phyloP scores from a whole-genome alignment of 768 basidiomycete species.

The Lactarius indigo region DNA sequence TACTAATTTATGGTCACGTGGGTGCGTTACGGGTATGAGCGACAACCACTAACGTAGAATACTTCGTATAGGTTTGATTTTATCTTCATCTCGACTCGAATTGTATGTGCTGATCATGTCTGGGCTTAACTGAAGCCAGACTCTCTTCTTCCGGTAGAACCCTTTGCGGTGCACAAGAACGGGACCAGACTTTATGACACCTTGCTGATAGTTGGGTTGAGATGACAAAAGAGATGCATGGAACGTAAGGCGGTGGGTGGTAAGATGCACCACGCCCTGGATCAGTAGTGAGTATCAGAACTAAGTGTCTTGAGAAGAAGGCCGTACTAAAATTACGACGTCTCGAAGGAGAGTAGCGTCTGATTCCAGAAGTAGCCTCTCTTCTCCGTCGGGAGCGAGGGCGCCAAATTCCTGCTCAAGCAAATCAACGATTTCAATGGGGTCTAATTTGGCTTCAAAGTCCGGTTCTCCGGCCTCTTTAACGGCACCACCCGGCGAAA shows the following conservation, averaged over 20 bases:
- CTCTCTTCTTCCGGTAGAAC: constrained; percentile 43
- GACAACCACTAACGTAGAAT: constrained; percentile 43
- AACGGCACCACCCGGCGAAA: not conserved
- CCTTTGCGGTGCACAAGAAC: constrained; percentile 46
- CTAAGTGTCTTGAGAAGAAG: constrained; percentile 11
- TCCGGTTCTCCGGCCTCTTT: not conserved
- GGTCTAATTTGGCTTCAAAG: constrained; percentile 35
- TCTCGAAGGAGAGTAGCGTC: constrained; percentile 50
- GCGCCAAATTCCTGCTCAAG: constrained; percentile 57
- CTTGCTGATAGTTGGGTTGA: constrained; percentile 33
- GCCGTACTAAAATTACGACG: constrained; percentile 44
- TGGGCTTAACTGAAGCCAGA: constrained; percentile 60
- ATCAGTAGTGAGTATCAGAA: constrained; percentile 8
- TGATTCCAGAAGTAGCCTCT: constrained; percentile 50
- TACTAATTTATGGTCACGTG: constrained; percentile 37
- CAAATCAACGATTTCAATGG: constrained; percentile 46
- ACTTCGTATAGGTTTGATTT: constrained; percentile 48
- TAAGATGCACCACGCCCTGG: constrained; percentile 58
- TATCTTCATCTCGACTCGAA: constrained; percentile 51
- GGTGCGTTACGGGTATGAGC: not conserved
- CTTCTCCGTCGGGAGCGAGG: constrained; percentile 42
- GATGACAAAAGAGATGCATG: constrained; percentile 57
- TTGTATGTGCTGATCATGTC: constrained; percentile 59
- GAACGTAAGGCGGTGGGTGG: constrained; percentile 62
- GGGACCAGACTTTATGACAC: constrained; percentile 49